Evolutionary conservation across 495 filamentous ascomycete species (phyloP).

Genomic region (Tetracladium setigerum): DNA sequence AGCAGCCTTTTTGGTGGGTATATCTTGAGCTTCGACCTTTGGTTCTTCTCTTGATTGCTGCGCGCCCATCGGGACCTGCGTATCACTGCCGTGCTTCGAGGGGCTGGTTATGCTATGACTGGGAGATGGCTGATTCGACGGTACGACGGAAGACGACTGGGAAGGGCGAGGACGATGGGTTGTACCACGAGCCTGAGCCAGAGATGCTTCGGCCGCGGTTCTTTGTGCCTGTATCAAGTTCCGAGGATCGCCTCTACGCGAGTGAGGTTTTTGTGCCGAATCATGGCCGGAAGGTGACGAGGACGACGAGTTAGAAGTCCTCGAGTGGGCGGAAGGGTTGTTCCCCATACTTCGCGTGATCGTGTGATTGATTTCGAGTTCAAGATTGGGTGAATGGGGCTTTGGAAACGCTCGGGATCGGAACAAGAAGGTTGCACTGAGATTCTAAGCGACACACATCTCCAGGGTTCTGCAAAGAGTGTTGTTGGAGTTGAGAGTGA

Average conservation of each 20-base stretch:
- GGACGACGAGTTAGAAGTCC: constrained; percentile 19
- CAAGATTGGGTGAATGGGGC: not conserved
- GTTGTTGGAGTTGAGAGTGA: no score
- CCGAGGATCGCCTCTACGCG: constrained; percentile 12
- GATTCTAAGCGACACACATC: not conserved
- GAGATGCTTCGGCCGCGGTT: constrained; percentile 42
- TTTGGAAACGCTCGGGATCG: not conserved
- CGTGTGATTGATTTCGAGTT: not conserved
- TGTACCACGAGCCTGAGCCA: constrained; percentile 45
- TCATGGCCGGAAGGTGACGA: constrained; percentile 24
- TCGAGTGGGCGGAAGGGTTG: constrained; percentile 30
- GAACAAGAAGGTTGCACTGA: not conserved
- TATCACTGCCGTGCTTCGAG: constrained; percentile 15
- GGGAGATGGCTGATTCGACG: constrained; percentile 30
- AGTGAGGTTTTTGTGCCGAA: constrained; percentile 18
- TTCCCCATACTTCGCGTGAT: constrained; percentile 30
- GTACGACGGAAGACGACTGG: constrained; percentile 20
- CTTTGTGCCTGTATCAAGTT: constrained; percentile 25
- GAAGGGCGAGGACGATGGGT: constrained; percentile 33
- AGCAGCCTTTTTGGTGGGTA: constrained; percentile 41
- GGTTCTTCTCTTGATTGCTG: constrained; percentile 14
- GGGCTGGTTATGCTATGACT: constrained; percentile 12
- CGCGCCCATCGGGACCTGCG: constrained; percentile 8
- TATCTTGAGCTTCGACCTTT: constrained; percentile 18
- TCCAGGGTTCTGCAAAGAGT: not conserved